phyloP scores from a whole-genome alignment of 805 yeast genomes.

The Debaryomyces hansenii region DNA sequence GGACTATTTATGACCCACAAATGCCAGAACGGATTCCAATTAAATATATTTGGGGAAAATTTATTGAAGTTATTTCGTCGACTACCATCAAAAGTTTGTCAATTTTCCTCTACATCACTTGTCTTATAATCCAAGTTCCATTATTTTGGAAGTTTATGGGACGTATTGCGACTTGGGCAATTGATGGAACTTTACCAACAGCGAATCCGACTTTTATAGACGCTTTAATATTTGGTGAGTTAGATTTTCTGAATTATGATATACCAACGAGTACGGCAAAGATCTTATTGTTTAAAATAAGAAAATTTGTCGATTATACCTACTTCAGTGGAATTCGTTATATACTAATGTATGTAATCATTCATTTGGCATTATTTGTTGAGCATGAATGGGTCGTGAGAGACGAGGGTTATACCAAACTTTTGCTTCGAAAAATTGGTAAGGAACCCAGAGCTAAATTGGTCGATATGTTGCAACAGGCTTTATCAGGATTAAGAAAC shows the following conservation, averaged over 20 bases:
- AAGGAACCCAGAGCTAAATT: constrained; percentile 46
- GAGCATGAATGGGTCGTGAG: constrained; percentile 71
- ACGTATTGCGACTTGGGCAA: constrained; percentile 53
- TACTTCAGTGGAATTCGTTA: constrained; percentile 40
- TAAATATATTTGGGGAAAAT: constrained; percentile 42
- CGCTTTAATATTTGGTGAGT: constrained; percentile 43
- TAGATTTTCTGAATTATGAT: constrained; percentile 12
- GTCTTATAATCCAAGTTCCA: constrained; percentile 55
- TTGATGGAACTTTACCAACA: constrained; percentile 53
- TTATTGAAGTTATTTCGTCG: constrained; percentile 17
- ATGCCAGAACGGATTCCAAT: constrained; percentile 69
- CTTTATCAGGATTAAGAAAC: constrained; percentile 23
- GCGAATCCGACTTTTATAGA: constrained; percentile 23
- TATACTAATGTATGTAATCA: constrained; percentile 38
- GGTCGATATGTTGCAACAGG: constrained; percentile 36
- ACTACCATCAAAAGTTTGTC: constrained; percentile 18
- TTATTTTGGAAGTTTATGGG: constrained; percentile 56
- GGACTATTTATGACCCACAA: constrained; percentile 60
- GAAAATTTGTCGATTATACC: constrained; percentile 28
- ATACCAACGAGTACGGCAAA: constrained; percentile 6
- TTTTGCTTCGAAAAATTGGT: constrained; percentile 61
- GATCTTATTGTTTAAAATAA: constrained; percentile 16
- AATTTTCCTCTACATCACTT: constrained; percentile 36
- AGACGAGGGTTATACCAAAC: constrained; percentile 66
- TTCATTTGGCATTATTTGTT: constrained; percentile 49